Conservation (phyloP, 2,329 filamentous ascomycete genomes). For the Tolypocladium ovalisporum region DNA sequence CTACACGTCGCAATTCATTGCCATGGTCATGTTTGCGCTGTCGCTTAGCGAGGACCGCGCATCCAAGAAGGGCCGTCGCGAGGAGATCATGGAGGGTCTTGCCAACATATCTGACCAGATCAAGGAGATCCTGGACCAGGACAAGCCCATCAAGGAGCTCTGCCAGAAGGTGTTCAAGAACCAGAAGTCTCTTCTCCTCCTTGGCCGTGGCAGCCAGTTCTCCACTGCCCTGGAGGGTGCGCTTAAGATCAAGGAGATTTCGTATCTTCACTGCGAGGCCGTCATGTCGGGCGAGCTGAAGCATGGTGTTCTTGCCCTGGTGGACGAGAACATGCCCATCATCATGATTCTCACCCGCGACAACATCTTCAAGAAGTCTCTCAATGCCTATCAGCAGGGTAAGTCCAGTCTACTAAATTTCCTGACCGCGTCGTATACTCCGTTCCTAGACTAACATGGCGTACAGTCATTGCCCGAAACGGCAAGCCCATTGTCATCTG, state of each 20-base stretch:
- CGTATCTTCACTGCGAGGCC: slow-evolving; percentile 97
- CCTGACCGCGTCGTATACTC: background rate
- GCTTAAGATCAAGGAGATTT: slow-evolving; percentile 99
- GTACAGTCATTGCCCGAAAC: slow-evolving; percentile 77
- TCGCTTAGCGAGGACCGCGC: slow-evolving; percentile 94
- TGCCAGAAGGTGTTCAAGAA: slow-evolving; percentile 90
- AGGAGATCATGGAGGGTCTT: slow-evolving; percentile 94
- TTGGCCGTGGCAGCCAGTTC: slow-evolving; percentile 93
- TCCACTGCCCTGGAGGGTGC: slow-evolving; percentile 95
- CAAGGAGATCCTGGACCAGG: slow-evolving; percentile 80
- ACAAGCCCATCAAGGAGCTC: slow-evolving; percentile 88
- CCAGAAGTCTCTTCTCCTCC: slow-evolving; percentile 88
- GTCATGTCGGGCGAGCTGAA: slow-evolving; percentile 99
- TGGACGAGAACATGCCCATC: slow-evolving; percentile 97
- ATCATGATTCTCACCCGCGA: slow-evolving; percentile 99
- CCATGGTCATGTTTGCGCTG: slow-evolving; percentile 99
- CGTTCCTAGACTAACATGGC: slow-evolving; percentile 8
- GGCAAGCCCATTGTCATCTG: slow-evolving; percentile 98
- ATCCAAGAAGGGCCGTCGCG: slow-evolving; percentile 81
- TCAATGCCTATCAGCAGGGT: slow-evolving; percentile 98
- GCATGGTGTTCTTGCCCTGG: slow-evolving; percentile 93
- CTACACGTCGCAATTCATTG: slow-evolving; percentile 98
- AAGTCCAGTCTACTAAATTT: slow-evolving; percentile 19
- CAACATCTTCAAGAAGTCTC: slow-evolving; percentile 93
- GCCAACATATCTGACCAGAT: slow-evolving; percentile 83